A percentile compares a stretch with the other conserved stretches of the same genome.
phyloP scores from a whole-genome alignment of 495 filamentous ascomycete genomes.

The Penicillium herquei region DNA sequence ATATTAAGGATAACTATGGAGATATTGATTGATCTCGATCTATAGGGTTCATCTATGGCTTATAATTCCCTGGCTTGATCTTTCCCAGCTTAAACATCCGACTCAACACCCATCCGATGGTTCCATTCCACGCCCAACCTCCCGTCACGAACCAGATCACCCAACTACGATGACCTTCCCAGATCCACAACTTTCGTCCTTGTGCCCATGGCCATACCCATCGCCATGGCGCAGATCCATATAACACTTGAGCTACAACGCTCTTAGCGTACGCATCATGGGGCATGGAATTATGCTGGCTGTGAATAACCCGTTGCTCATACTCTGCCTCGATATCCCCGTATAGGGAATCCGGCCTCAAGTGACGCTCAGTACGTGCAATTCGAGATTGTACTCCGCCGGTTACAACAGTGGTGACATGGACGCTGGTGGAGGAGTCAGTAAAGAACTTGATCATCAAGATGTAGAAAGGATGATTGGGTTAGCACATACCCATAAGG shows the following conservation, averaged over 20 bases:
- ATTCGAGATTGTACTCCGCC: slow-evolving; percentile 62
- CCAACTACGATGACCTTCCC: slow-evolving; percentile 54
- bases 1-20: too few relatives aligned
- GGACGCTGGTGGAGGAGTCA: slow-evolving; percentile 31
- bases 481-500: slow-evolving; percentile 38
- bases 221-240: slow-evolving; percentile 42
- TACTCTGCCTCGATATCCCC: slow-evolving; percentile 52
- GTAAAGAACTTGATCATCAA: neutral
- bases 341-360: slow-evolving; percentile 53
- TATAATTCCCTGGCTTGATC: slow-evolving; percentile 10
- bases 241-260: slow-evolving; percentile 55
- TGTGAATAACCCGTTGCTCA: slow-evolving; percentile 50
- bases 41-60: neutral
- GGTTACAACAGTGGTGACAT: slow-evolving; percentile 56
- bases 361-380: slow-evolving; percentile 46
- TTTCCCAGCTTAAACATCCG: slow-evolving; percentile 48
- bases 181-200: slow-evolving; percentile 49
- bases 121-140: slow-evolving; percentile 42
- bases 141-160: slow-evolving; percentile 44
- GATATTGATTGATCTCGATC: too few relatives aligned
- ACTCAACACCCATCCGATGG: slow-evolving; percentile 40
- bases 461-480: neutral
- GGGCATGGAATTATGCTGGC: slow-evolving; percentile 55
- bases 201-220: slow-evolving; percentile 48
- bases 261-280: slow-evolving; percentile 52